Base-by-base conservation (phyloP, 306 rosid species). In the Ochetophila trinervis region DNA sequence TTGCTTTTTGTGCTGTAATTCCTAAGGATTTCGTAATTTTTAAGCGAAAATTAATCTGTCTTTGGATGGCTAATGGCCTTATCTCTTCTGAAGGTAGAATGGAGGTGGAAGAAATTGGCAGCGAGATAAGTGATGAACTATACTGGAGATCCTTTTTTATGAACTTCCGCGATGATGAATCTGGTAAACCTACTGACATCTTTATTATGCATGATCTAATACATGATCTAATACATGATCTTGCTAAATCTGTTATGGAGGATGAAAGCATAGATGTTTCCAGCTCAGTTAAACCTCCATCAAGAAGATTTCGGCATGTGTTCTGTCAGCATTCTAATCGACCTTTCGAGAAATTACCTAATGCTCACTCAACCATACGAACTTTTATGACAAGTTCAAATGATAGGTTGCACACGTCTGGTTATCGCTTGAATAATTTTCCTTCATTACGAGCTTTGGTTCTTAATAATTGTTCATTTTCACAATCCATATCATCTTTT, bases 61-160 rank as follows among this genome's bases (percentile, higher is more conserved):
- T 78, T 2, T 84, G 84, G 88, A 75, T 75, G 84, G 86, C 76
- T 13, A 76, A 84, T 66, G 74, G 75, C 16, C 44, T 81, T 6
- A 17, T 80, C 2, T 13, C 52, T 50, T 24, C 62, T 19, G 49
- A 12, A 12, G 61, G 40, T n/a, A 52, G 14, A 4, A 22, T 15
- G 17, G 72, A 32, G 27, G 0, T 47, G 5, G 69, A 73, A 61
- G 81, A 68, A 3, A 53, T 80, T 40, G 83, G 76, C 3, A 27
- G 65, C n/a, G 57, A 78, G 30, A 77, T 67, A 63, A 64, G 80
- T 21, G 12, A 37, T 23, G 85, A 68, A 49, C 47, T 80, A 21
- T 47, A 57, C n/a, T 67, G 72, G 10, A 52, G 74, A 34, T 84
- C 79, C 24, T 68, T 84, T 56, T 35, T 80, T 35, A 65, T 74